Evolutionary conservation across 108 stramenopile genomes (phyloP).

Genomic region (Discostella pseudostelligera): DNA sequence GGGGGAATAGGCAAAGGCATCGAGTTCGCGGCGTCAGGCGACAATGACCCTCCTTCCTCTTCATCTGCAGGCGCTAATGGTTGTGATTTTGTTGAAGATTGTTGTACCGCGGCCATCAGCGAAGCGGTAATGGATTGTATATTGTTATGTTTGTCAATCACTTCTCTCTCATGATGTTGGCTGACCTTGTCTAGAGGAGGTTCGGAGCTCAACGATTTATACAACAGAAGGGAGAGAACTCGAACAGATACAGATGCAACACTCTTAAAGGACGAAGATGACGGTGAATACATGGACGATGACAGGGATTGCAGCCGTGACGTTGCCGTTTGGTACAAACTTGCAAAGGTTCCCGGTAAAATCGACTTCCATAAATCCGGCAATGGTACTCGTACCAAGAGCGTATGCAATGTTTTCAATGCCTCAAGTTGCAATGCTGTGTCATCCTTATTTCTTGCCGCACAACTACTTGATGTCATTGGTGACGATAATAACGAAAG

Average conservation of each 20-base stretch:
- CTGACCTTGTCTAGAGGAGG: background rate
- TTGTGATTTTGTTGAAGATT: background rate
- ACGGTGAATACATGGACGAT: conserved; percentile 16
- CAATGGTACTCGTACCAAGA: conserved; percentile 34
- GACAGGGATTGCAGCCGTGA: conserved; percentile 16
- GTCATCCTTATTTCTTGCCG: conserved; percentile 1
- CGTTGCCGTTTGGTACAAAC: conserved; percentile 27
- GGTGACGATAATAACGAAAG: conserved; percentile 18
- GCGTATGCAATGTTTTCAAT: conserved; percentile 24
- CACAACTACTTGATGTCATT: background rate
- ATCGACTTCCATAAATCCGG: conserved; percentile 36
- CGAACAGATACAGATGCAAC: conserved; percentile 27
- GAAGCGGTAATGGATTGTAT: conserved; percentile 19
- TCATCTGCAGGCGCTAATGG: background rate
- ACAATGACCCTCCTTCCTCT: conserved; percentile 6
- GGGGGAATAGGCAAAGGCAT: no score
- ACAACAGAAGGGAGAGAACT: conserved; percentile 21
- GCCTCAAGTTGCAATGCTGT: conserved; percentile 30
- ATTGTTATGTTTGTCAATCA: background rate
- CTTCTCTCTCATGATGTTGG: background rate
- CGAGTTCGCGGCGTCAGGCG: no score
- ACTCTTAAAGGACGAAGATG: conserved; percentile 23
- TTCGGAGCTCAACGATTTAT: conserved; percentile 8
- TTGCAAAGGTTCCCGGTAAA: conserved; percentile 49
- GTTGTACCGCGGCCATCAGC: conserved; percentile 19